Conservation (phyloP, 139 green algal genomes). For the Haematococcus sp. region DNA sequence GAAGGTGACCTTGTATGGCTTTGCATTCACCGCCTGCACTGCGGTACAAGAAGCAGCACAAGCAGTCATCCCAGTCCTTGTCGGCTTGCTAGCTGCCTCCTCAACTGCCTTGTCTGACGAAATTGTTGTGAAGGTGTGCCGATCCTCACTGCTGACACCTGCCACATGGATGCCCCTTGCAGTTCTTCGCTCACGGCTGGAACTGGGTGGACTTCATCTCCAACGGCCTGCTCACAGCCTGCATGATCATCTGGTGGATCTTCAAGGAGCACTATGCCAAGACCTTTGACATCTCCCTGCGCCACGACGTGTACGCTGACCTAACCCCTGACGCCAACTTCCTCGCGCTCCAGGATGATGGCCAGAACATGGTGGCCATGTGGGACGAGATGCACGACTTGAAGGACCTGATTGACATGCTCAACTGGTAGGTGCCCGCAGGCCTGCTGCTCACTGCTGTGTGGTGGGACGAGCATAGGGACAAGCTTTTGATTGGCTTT, state of each 20-base stretch:
- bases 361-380: slow-evolving; percentile 26
- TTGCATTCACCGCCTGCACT: neutral
- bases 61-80: too few relatives aligned
- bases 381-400: slow-evolving; percentile 43
- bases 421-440: slow-evolving; percentile 56
- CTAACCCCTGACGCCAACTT: slow-evolving; percentile 61
- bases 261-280: slow-evolving; percentile 50
- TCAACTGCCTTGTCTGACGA: too few relatives aligned
- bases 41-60: neutral
- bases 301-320: slow-evolving; percentile 67
- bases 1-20: too few relatives aligned
- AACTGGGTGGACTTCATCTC: slow-evolving; percentile 70
- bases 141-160: too few relatives aligned
- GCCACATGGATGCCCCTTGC: too few relatives aligned
- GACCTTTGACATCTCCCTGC: slow-evolving; percentile 58
- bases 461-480: too few relatives aligned
- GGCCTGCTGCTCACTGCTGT: too few relatives aligned
- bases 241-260: slow-evolving; percentile 63
- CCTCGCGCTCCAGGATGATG: slow-evolving; percentile 51
- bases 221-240: slow-evolving; percentile 63
- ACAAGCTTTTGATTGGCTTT: too few relatives aligned
- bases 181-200: slow-evolving; percentile 52
- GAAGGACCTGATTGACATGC: slow-evolving; percentile 52
- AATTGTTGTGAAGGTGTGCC: too few relatives aligned
- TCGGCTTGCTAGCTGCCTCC: too few relatives aligned